Conservation (phyloP, 495 filamentous ascomycete genomes). For the Penicillium nucicola region DNA sequence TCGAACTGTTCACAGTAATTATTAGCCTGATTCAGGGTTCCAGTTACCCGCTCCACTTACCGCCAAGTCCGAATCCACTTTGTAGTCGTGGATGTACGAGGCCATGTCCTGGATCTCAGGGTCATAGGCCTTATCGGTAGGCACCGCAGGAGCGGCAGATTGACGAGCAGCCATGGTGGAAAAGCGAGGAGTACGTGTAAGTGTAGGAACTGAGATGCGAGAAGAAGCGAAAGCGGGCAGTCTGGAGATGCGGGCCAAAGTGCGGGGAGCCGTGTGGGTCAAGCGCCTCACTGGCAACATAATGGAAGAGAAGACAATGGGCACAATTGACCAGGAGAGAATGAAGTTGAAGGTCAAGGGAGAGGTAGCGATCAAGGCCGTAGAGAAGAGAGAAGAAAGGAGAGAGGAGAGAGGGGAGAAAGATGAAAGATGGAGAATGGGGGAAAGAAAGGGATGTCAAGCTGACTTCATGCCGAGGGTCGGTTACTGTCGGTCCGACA, state of each 20-base stretch:
- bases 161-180: conserved; percentile 49
- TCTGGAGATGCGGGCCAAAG: conserved; percentile 45
- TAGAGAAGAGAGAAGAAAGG: background rate
- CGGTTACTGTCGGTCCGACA: conserved; percentile 25
- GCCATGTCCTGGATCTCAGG: conserved; percentile 94
- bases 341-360: conserved; percentile 13
- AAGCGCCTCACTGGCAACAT: conserved; percentile 42
- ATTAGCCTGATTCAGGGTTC: background rate
- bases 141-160: conserved; percentile 33
- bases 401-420: background rate
- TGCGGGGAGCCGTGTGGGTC: conserved; percentile 50
- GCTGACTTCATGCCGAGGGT: conserved; percentile 30
- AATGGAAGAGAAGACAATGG: conserved; percentile 3
- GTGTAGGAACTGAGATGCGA: conserved; percentile 9
- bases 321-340: conserved; percentile 9
- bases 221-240: conserved; percentile 26
- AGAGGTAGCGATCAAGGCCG: too few relatives aligned
- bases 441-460: conserved; percentile 16
- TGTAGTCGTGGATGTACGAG: conserved; percentile 86
- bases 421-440: background rate
- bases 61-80: conserved; percentile 86
- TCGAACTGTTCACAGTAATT: conserved; percentile 63
- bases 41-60: conserved; percentile 49
- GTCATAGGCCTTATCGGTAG: conserved; percentile 64
- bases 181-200: conserved; percentile 33